These are phyloP conservation scores for Daedalea quercina DNA, from an alignment of 768 basidiomycete species.

Conservation along the genomic window DNA sequence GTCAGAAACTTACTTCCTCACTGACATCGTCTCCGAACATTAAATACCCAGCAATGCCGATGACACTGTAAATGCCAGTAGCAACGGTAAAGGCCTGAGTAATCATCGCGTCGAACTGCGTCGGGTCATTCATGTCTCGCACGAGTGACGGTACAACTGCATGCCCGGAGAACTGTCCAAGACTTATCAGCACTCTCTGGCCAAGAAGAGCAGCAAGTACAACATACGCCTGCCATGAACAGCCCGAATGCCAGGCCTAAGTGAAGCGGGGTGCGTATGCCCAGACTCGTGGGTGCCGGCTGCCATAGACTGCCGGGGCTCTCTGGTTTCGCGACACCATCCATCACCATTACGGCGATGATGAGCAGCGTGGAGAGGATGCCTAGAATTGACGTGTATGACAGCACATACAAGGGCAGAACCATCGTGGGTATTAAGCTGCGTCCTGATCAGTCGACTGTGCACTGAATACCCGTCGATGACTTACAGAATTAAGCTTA, in stretches of 20 bases:
- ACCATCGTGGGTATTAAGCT: constrained; percentile 83
- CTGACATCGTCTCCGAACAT: constrained; percentile 84
- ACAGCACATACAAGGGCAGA: constrained; percentile 79
- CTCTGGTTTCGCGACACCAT: constrained; percentile 68
- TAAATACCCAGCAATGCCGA: constrained; percentile 62
- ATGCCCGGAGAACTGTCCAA: constrained; percentile 76
- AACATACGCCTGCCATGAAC: constrained; percentile 79
- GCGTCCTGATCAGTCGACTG: not conserved
- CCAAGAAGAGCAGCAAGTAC: not conserved
- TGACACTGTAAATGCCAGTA: constrained; percentile 15
- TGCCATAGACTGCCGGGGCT: constrained; percentile 78
- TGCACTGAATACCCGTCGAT: no score
- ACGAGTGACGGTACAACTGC: constrained; percentile 88
- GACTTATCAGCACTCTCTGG: not conserved
- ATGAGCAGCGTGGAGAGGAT: constrained; percentile 74
- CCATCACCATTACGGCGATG: constrained; percentile 70
- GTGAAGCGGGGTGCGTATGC: constrained; percentile 43
- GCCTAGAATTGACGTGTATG: constrained; percentile 83
- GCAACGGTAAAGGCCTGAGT: constrained; percentile 73
- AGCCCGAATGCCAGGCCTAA: constrained; percentile 82
- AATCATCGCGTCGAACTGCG: constrained; percentile 74
- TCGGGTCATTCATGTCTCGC: constrained; percentile 82
- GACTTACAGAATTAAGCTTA: constrained; percentile 64
- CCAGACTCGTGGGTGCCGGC: constrained; percentile 62
- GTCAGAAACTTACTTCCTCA: constrained; percentile 55